Conservation (phyloP, 148 eudicot species). For the Nepenthes mirabilis region DNA sequence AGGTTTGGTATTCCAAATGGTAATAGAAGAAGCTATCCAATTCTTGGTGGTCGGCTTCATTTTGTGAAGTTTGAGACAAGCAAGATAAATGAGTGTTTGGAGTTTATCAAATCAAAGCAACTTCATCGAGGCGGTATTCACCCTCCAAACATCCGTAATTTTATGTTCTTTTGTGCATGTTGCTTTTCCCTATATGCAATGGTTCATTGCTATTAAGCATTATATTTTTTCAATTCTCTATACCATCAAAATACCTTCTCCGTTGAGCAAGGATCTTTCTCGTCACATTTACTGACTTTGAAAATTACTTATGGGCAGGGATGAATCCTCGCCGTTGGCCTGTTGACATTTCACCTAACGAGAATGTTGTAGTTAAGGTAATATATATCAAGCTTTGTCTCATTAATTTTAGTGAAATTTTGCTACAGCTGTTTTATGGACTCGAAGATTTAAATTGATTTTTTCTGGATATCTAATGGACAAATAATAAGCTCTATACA, state of each 20-base stretch:
- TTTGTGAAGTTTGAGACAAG: slow-evolving; percentile 92
- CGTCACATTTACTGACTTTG: not conserved
- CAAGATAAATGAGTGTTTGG: slow-evolving; percentile 84
- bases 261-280: not conserved
- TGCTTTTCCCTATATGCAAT: not conserved
- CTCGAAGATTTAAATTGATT: not conserved
- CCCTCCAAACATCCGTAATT: not conserved
- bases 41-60: slow-evolving; percentile 97
- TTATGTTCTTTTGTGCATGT: not conserved
- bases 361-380: slow-evolving; percentile 90
- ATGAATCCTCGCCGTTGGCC: slow-evolving; percentile 60
- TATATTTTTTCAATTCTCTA: not conserved
- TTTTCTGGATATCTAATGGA: not conserved
- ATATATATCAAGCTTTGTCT: not conserved
- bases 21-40: slow-evolving; percentile 71
- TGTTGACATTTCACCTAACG: slow-evolving; percentile 34
- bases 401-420: slow-evolving; percentile 3
- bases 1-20: slow-evolving; percentile 57
- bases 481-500: too few relatives aligned
- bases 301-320: slow-evolving; percentile 22
- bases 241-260: not conserved
- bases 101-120: slow-evolving; percentile 89
- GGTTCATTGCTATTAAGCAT: not conserved
- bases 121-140: slow-evolving; percentile 79
- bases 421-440: not conserved